These are phyloP conservation scores for Pachysandra terminalis DNA, from an alignment of 164 flowering plant species.

Conservation along the genomic window DNA sequence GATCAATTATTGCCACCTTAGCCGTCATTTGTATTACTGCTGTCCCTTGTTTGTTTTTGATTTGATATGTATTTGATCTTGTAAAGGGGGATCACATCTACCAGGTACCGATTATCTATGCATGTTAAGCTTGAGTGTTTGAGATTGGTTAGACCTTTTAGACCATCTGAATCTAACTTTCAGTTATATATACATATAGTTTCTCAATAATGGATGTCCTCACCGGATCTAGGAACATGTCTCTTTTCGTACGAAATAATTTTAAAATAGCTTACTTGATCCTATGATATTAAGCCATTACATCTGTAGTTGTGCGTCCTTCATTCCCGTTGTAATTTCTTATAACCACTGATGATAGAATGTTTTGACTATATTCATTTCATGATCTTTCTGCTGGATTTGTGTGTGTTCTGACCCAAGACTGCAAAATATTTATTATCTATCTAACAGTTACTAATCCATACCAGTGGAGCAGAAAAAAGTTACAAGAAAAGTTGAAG, in stretches of 20 bases:
- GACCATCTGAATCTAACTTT: not conserved
- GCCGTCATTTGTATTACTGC: constrained; percentile 50
- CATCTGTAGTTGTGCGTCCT: not conserved
- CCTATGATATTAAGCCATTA: not conserved
- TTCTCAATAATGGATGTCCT: not conserved
- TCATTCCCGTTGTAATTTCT: not conserved
- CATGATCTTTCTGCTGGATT: no score
- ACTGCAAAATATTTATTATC: no score
- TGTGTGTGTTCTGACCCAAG: no score
- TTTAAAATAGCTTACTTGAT: not conserved
- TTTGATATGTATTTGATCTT: constrained; percentile 26
- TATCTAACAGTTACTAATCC: no score
- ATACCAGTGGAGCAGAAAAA: no score
- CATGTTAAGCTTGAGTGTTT: constrained; percentile 7
- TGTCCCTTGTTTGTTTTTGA: constrained; percentile 48
- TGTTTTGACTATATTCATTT: not conserved
- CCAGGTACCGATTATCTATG: constrained; percentile 9
- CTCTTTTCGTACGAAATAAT: no score
- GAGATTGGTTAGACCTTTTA: constrained; percentile 7
- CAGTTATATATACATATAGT: no score
- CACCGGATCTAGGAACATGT: not conserved
- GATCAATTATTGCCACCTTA: constrained; percentile 64
- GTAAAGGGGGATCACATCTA: not conserved
- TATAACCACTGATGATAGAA: no score
- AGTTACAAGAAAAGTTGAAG: no score